These are phyloP conservation scores for Biscutella laevigata DNA, from an alignment of 441 rosid species.

Conservation along the genomic window DNA sequence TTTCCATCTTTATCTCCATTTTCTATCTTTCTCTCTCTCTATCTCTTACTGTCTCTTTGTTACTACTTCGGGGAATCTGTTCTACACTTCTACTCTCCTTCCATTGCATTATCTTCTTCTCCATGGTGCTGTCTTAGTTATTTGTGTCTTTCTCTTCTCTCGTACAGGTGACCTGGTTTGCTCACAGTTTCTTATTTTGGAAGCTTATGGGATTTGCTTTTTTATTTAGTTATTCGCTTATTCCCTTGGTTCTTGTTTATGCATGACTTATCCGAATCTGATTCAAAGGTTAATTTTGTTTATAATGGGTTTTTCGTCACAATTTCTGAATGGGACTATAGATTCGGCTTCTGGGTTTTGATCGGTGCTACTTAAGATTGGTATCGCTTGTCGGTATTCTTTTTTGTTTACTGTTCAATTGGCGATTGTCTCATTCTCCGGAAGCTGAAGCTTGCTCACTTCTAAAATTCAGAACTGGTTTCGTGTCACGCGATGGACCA, in stretches of 20 bases:
- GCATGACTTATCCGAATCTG: neutral
- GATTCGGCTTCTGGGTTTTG: neutral
- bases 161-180: constrained; percentile 18
- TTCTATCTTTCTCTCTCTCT: constrained; percentile 11
- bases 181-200: neutral
- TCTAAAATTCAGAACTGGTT: neutral
- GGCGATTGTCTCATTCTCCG: neutral
- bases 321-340: neutral
- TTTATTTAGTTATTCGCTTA: neutral
- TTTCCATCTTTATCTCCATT: constrained; percentile 12
- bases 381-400: neutral
- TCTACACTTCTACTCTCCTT: too few species aligned
- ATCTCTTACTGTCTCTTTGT: constrained; percentile 4
- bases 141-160: neutral
- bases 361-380: neutral
- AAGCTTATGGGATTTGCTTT: neutral
- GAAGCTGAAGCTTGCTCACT: constrained; percentile 7
- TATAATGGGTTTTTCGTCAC: neutral
- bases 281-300: neutral
- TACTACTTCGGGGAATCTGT: constrained; percentile 5
- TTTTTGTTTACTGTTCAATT: neutral
- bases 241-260: too few species aligned
- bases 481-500: neutral
- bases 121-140: constrained; percentile 9
- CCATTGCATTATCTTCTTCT: neutral